Evolutionary conservation across 768 basidiomycete species (phyloP), one percentile per base, ranked within the genome.

Genomic region (Tricholomella constricta): DNA sequence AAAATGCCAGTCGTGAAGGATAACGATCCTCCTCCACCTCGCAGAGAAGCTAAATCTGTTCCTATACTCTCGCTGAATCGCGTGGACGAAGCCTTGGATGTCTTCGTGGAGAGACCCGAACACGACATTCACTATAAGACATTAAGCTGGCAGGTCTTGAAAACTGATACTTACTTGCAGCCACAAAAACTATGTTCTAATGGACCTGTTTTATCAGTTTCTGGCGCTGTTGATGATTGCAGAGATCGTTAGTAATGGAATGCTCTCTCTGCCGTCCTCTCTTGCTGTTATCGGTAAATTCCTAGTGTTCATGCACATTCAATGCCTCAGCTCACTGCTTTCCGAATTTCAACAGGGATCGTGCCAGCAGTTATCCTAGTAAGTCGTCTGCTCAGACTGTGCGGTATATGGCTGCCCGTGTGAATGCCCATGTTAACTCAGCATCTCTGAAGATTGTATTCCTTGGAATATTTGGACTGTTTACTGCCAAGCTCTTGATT

Each of bases 231-330:
- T 82, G 17, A 82, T 82, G 81, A 80, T 81, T 47, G 79, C 80
- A 37, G 80, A 81, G 61, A 80, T 81, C 22, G 79, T 82, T 29
- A 78, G 77, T 63, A 82, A 81, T 63, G 81, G 80, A 10, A 78
- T 81, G 75, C 61, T 82, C 14, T 80, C 80, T 14, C 68, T 82
- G 6, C 80, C 81, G 0, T 78, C 74, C 41, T 71, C 79, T 11
- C 70, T 81, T 52, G 81, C 80, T 6, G 75, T 73, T 2, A 78
- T 81, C 46, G 80, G 79, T 79, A 57, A 10, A 52, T 49, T 17
- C 12, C 8, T 17, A 9, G 27, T 27, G 11, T 2, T 12, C 45
- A 32, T 41, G 14, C 14, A 25, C 9, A 40, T 22, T 22, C n/a
- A 2, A 6, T 10, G 26, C 7, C 43, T 29, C 15, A 45, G 44